These are phyloP conservation scores for Taxawa tesnikishii DNA, from an alignment of 2,329 filamentous ascomycete species.

Conservation along the genomic window DNA sequence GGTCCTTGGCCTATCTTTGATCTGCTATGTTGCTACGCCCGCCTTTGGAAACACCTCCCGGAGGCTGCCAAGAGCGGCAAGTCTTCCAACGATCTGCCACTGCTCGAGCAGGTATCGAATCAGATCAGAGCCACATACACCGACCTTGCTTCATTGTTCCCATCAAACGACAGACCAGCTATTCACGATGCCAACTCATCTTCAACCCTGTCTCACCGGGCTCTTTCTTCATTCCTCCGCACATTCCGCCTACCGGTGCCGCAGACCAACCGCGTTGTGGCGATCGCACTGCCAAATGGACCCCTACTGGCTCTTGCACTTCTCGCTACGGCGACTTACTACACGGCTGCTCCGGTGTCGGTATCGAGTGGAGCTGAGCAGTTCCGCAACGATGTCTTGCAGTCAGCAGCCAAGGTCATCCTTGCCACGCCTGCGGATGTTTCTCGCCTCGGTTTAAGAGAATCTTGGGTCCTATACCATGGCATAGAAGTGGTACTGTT, in stretches of 20 bases:
- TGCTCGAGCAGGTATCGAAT: constrained; percentile 12
- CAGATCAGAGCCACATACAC: constrained; percentile 17
- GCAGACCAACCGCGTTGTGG: constrained; percentile 23
- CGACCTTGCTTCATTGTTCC: constrained; percentile 16
- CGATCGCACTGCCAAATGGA: constrained; percentile 42
- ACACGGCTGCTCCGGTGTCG: constrained; percentile 41
- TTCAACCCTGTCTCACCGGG: constrained; percentile 13
- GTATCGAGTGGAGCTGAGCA: constrained; percentile 34
- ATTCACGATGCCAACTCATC: constrained; percentile 18
- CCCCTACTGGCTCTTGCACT: constrained; percentile 39
- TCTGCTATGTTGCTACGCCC: constrained; percentile 21
- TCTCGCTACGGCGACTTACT: constrained; percentile 37
- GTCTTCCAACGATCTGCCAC: constrained; percentile 7
- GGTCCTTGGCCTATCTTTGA: constrained; percentile 18
- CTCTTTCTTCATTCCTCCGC: constrained; percentile 13
- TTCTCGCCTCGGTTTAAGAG: constrained; percentile 25
- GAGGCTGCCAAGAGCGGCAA: constrained; percentile 21
- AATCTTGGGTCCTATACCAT: constrained; percentile 19
- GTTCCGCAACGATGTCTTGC: constrained; percentile 37
- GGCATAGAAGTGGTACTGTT: constrained; percentile 29
- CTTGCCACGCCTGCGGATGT: constrained; percentile 32
- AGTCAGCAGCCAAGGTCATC: constrained; percentile 34
- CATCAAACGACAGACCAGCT: constrained; percentile 11
- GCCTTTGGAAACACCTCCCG: constrained; percentile 25
- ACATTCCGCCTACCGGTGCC: constrained; percentile 15